phyloP scores from a whole-genome alignment of 139 green algal genomes.

The Medakamo hakoo region DNA sequence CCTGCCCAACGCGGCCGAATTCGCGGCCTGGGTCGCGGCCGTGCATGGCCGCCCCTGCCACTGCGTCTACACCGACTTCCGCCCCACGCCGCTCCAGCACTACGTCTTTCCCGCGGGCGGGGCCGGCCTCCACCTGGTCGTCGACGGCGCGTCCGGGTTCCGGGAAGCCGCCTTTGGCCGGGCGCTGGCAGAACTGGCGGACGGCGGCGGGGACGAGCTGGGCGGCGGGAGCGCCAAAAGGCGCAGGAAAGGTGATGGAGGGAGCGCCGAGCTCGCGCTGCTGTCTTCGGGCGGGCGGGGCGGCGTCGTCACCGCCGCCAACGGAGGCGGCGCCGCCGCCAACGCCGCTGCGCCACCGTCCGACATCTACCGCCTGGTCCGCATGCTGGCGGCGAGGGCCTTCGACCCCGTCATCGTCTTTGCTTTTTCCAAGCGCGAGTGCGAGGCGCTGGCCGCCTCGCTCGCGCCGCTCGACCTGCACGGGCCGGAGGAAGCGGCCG shows the following conservation, averaged over 20 bases:
- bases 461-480: conserved; percentile 34
- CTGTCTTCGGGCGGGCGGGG: too few relatives aligned
- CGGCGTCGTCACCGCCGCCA: not conserved
- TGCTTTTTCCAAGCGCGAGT: conserved; percentile 60
- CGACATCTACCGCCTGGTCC: not conserved
- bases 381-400: conserved; percentile 24
- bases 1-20: conserved; percentile 86
- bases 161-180: conserved; percentile 21
- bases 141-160: conserved; percentile 5
- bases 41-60: conserved; percentile 77
- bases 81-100: conserved; percentile 89
- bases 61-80: conserved; percentile 90
- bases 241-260: not conserved
- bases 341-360: too few relatives aligned
- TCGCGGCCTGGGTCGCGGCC: conserved; percentile 77
- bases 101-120: conserved; percentile 69
- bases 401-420: conserved; percentile 90
- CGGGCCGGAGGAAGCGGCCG: conserved; percentile 22
- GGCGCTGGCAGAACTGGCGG: not conserved
- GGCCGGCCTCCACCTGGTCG: conserved; percentile 57
- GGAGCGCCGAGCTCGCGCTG: too few relatives aligned
- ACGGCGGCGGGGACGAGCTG: conserved; percentile 9
- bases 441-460: conserved; percentile 38
- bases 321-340: too few relatives aligned
- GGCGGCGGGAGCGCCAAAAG: conserved; percentile 3